phyloP scores from a whole-genome alignment of 106 monocot species.

The Phalaenopsis aphrodite region DNA sequence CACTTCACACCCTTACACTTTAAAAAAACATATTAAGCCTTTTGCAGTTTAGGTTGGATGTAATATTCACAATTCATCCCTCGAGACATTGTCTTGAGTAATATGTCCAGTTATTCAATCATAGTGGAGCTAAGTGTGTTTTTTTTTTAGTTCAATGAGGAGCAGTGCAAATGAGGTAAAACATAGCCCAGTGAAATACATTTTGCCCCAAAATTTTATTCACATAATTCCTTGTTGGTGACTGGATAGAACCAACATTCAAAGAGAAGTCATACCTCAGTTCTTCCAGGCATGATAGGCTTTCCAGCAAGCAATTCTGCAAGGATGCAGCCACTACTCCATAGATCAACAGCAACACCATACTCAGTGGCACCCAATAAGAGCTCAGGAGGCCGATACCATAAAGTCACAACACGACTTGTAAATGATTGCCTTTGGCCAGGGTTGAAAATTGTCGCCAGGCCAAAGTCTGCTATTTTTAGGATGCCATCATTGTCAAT shows the following conservation, averaged over 20 bases:
- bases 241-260: neutral
- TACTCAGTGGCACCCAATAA: constrained; percentile 52
- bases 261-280: constrained; percentile 35
- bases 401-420: constrained; percentile 58
- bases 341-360: constrained; percentile 51
- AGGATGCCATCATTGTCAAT: constrained; percentile 48
- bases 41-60: neutral
- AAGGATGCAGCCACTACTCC: constrained; percentile 62
- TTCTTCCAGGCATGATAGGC: constrained; percentile 64
- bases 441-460: constrained; percentile 44
- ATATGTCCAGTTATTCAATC: neutral
- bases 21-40: neutral
- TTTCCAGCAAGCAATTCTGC: constrained; percentile 54
- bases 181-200: neutral
- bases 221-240: neutral
- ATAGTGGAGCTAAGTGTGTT: neutral
- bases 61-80: neutral
- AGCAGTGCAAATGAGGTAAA: neutral
- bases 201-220: neutral
- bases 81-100: neutral
- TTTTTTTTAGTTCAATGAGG: neutral
- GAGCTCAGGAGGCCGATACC: constrained; percentile 68
- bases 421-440: constrained; percentile 36
- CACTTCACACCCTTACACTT: neutral
- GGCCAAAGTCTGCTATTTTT: constrained; percentile 57